Percentiles rank a stretch among this genome's conserved stretches.
Evolutionary conservation across 345 rosid species (phyloP).

Genomic region (Aegle marmelos): DNA sequence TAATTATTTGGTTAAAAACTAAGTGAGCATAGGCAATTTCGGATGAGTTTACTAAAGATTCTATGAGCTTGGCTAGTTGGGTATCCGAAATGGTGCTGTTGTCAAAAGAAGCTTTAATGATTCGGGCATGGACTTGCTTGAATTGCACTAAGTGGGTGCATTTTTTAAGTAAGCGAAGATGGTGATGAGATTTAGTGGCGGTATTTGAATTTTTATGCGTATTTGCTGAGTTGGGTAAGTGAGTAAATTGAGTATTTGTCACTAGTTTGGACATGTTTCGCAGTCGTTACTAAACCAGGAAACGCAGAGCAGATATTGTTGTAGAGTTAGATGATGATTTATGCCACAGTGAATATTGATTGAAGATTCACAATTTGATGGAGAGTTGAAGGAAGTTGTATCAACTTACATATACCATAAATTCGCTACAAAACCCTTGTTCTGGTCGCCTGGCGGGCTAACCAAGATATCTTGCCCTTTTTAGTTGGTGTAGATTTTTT

Average conservation of each 20-base stretch:
- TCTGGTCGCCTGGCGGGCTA: too few relatives aligned
- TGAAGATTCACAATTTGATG: too few relatives aligned
- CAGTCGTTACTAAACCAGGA: background rate
- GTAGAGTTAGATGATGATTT: background rate
- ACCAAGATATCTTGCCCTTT: too few relatives aligned
- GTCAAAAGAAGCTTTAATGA: slow-evolving; percentile 3
- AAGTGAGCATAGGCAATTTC: slow-evolving; percentile 12
- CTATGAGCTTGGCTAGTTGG: slow-evolving; percentile 22
- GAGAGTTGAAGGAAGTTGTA: too few relatives aligned
- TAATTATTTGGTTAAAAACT: slow-evolving; percentile 16
- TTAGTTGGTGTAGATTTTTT: too few relatives aligned
- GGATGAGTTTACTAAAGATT: slow-evolving; percentile 19
- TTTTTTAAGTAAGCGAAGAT: slow-evolving; percentile 8
- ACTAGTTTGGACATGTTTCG: background rate
- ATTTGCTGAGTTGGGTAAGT: background rate
- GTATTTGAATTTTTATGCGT: background rate
- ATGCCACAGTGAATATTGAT: too few relatives aligned
- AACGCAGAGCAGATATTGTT: background rate
- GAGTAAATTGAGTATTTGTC: background rate
- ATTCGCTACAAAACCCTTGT: too few relatives aligned
- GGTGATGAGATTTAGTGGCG: background rate
- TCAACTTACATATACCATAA: too few relatives aligned
- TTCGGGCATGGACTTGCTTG: slow-evolving; percentile 23
- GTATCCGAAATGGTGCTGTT: background rate
- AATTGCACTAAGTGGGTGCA: slow-evolving; percentile 23